Evolutionary conservation across 78 protist genomes (phyloP).

Genomic region (Protostelium mycophagum): DNA sequence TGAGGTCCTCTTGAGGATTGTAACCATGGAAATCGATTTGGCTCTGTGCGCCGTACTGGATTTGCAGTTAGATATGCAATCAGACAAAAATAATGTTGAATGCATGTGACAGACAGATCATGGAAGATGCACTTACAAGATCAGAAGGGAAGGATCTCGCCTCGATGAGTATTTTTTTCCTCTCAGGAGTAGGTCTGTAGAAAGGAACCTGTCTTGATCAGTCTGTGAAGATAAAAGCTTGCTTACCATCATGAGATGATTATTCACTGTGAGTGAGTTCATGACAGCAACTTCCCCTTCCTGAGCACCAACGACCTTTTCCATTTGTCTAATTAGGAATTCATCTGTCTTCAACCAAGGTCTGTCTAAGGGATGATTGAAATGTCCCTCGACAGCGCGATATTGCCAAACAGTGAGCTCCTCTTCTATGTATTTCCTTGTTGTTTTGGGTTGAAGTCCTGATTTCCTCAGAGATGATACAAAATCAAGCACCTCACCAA

Average conservation of each 20-base stretch:
- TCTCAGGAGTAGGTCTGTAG: slow-evolving; percentile 73
- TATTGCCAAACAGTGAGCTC: slow-evolving; percentile 36
- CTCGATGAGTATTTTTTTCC: slow-evolving; percentile 85
- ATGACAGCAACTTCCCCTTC: slow-evolving; percentile 69
- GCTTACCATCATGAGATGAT: slow-evolving; percentile 77
- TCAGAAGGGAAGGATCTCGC: slow-evolving; percentile 91
- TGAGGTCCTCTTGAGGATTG: slow-evolving; percentile 53
- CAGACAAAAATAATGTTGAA: neutral
- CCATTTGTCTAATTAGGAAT: slow-evolving; percentile 13
- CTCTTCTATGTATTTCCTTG: slow-evolving; percentile 25
- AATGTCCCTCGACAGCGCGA: slow-evolving; percentile 49
- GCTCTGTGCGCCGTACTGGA: slow-evolving; percentile 65
- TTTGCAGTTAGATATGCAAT: neutral
- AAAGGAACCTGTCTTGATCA: slow-evolving; percentile 30
- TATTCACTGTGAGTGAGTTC: slow-evolving; percentile 87
- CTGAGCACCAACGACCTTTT: slow-evolving; percentile 17
- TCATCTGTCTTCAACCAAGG: slow-evolving; percentile 86
- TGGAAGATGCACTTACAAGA: slow-evolving; percentile 20
- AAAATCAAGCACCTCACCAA: slow-evolving; percentile 44
- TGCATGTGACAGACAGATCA: neutral
- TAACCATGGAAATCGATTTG: slow-evolving; percentile 65
- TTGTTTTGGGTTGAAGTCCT: slow-evolving; percentile 61
- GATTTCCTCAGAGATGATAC: neutral
- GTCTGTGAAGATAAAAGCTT: neutral
- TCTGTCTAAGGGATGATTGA: slow-evolving; percentile 12